Evolutionary conservation across 805 yeast genomes (phyloP).

Genomic region (Debaryomyces maramus): DNA sequence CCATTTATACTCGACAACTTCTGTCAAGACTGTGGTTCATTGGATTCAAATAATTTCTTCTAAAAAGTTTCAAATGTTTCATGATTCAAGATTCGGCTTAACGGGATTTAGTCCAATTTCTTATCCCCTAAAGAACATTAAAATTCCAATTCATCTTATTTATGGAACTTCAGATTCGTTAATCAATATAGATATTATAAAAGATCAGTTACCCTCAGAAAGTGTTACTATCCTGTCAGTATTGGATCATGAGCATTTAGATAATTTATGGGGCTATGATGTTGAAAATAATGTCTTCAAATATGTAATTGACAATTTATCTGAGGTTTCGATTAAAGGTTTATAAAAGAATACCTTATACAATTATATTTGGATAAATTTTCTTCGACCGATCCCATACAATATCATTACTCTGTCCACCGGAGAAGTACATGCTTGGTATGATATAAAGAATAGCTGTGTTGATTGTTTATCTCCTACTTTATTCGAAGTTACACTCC

Average conservation of each 20-base stretch:
- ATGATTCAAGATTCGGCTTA: slow-evolving; percentile 43
- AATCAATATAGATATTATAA: slow-evolving; percentile 81
- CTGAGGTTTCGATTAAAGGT: slow-evolving; percentile 11
- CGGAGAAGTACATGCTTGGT: slow-evolving; percentile 6
- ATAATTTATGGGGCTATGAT: slow-evolving; percentile 82
- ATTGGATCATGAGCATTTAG: slow-evolving; percentile 78
- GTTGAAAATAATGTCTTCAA: slow-evolving; percentile 44
- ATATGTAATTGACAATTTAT: slow-evolving; percentile 25
- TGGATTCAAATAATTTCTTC: slow-evolving; percentile 90
- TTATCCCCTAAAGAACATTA: slow-evolving; percentile 40
- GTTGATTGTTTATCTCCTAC: not conserved
- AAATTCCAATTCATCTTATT: slow-evolving; percentile 69
- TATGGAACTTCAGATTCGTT: slow-evolving; percentile 82
- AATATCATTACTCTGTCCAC: slow-evolving; percentile 1
- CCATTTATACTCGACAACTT: slow-evolving; percentile 87
- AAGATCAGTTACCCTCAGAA: slow-evolving; percentile 59
- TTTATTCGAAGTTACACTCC: not conserved
- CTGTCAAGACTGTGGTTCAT: slow-evolving; percentile 91
- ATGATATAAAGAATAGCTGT: not conserved
- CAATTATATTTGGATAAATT: too few species aligned
- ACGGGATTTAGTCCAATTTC: slow-evolving; percentile 34
- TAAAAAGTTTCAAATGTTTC: slow-evolving; percentile 84
- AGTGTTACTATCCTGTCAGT: slow-evolving; percentile 56
- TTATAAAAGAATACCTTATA: too few species aligned
- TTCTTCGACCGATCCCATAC: too few species aligned